Base-by-base conservation (phyloP, 345 rosid species). In the Hibiscus syriacus region DNA sequence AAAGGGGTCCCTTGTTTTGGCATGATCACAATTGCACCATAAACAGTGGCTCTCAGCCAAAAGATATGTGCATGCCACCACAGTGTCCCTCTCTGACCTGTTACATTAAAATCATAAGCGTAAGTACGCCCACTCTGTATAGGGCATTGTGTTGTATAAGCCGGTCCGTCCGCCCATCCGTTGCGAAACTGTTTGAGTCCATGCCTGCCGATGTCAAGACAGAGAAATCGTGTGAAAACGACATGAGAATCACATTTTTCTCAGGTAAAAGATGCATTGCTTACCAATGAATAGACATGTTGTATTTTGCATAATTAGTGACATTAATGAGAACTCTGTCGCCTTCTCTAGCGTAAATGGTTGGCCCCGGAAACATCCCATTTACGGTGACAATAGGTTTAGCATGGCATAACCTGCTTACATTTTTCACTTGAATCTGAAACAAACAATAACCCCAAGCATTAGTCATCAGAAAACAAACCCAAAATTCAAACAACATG, bases 111-210 rank as follows among this genome's bases (percentile, higher is more conserved):
- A 66, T 84, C 81, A 73, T 89, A 89, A 2, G 80, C 52, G 54
- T 77, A 89, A 25, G 62, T 79, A 20, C 84, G 86, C 19, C 87
- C 86, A 9, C 85, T 84, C 50, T 82, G 86, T 39, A 90, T 85
- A 0, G 94, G 97, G 55, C 94, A 90, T 41, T 90, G 94, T 17
- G 97, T 90, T 57, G 86, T 86, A 67, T 79, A 87, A 3, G 96
- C 90, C 6, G 96, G 93, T 53, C 96, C 96, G 69, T 90, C 96
- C 0, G 92, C 83, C 97, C 97, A 90, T 8, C 97, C 97, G 2
- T 87, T 90, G 34, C 92, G 75, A 59, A 84, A 56, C 20, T 90
- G 97, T 50, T 89, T 76, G 9, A 90, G 68, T 16, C 97, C 97
- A 71, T 90, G 97, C 97, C 97, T 90, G 70, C 26, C 14, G 32